Conservation (phyloP, 805 yeast species). For the Saccharomyces jurei region DNA sequence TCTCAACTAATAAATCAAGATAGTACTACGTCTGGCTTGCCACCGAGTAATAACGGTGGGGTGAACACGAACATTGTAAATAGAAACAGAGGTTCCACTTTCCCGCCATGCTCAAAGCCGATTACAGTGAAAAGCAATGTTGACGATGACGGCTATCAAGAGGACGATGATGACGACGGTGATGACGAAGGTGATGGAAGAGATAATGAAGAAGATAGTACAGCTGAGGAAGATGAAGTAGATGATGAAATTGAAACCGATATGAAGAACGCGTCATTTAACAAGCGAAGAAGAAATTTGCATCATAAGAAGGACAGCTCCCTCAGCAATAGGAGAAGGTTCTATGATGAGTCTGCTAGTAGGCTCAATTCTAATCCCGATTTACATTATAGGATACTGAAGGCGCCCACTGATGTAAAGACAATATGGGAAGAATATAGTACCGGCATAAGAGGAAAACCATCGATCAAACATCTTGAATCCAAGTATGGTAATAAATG, state of each 20-base stretch:
- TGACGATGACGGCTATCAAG: constrained; percentile 16
- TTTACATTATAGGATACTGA: constrained; percentile 21
- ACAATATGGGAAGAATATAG: constrained; percentile 36
- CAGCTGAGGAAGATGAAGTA: neutral
- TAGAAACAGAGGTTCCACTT: neutral
- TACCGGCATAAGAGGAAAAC: constrained; percentile 35
- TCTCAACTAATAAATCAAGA: neutral
- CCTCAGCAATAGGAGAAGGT: neutral
- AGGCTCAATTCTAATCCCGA: neutral
- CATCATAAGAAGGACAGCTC: neutral
- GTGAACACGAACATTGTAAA: neutral
- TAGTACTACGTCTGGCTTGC: neutral
- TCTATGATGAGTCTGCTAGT: neutral
- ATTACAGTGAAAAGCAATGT: neutral
- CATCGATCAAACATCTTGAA: constrained; percentile 35
- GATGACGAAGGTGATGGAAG: constrained; percentile 4
- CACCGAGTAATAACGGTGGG: neutral
- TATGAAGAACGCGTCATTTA: constrained; percentile 1
- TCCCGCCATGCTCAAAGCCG: neutral
- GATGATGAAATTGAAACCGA: constrained; percentile 1
- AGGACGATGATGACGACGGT: constrained; percentile 13
- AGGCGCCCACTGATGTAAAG: constrained; percentile 30
- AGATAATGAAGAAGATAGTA: neutral
- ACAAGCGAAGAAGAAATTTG: neutral
- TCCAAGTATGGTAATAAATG: constrained; percentile 36